Conservation (phyloP, 306 rosid species). For the Vigna nakashimae region DNA sequence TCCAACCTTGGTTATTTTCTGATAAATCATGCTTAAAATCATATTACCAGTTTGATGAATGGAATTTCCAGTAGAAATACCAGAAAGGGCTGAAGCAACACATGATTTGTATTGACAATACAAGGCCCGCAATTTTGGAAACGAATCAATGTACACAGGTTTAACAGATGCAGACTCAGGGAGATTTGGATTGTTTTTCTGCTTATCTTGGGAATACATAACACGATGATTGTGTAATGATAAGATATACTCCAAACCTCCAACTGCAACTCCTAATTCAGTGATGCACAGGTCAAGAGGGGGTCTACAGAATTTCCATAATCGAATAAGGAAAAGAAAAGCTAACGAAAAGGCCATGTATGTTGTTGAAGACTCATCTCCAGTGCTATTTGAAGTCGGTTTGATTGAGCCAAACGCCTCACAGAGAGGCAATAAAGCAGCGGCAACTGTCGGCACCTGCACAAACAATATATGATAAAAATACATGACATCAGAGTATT, state of each 20-base stretch:
- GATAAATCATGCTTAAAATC: slow-evolving; percentile 75
- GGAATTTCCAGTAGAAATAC: slow-evolving; percentile 69
- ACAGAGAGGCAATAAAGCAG: slow-evolving; percentile 72
- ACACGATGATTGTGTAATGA: slow-evolving; percentile 59
- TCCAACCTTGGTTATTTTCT: slow-evolving; percentile 69
- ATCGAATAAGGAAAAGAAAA: slow-evolving; percentile 74
- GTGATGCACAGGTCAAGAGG: slow-evolving; percentile 69
- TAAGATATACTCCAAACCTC: slow-evolving; percentile 79
- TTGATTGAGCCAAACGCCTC: slow-evolving; percentile 79
- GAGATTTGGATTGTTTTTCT: slow-evolving; percentile 46
- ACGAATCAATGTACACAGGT: slow-evolving; percentile 66
- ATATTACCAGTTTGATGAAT: slow-evolving; percentile 68
- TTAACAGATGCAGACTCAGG: slow-evolving; percentile 49
- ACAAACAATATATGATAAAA: slow-evolving; percentile 46
- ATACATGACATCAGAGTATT: slow-evolving; percentile 27
- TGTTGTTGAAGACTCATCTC: slow-evolving; percentile 54
- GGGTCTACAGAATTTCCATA: slow-evolving; percentile 81
- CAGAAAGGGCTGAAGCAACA: slow-evolving; percentile 66
- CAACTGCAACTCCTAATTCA: slow-evolving; percentile 63
- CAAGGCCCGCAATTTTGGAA: slow-evolving; percentile 75
- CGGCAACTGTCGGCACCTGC: slow-evolving; percentile 78
- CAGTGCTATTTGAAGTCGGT: slow-evolving; percentile 57
- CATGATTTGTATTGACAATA: slow-evolving; percentile 76
- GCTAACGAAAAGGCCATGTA: slow-evolving; percentile 80
- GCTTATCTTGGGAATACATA: slow-evolving; percentile 51